phyloP scores from a whole-genome alignment of 2,329 filamentous ascomycete species.

The Paecilomyces fulvus region DNA sequence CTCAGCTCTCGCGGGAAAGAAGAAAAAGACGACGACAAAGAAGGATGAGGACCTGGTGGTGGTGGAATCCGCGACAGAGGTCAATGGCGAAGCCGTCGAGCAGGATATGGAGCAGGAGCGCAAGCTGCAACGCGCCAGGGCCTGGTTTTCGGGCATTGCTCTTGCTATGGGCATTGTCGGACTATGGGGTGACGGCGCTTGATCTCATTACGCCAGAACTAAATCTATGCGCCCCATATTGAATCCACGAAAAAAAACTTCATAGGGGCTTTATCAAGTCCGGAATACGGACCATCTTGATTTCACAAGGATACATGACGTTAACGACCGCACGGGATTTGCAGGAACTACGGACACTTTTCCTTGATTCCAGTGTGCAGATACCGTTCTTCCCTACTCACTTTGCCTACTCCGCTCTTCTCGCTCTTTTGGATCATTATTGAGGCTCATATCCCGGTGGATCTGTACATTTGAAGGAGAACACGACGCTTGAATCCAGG shows the following conservation, averaged over 20 bases:
- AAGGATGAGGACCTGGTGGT: constrained; percentile 31
- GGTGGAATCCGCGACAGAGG: constrained; percentile 29
- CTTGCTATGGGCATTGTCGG: constrained; percentile 41
- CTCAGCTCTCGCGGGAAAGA: constrained; percentile 7
- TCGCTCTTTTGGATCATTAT: neutral
- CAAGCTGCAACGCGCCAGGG: constrained; percentile 28
- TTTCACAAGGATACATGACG: neutral
- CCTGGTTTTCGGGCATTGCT: constrained; percentile 32
- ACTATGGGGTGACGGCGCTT: constrained; percentile 39
- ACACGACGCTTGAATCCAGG: neutral
- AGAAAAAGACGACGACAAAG: constrained; percentile 11
- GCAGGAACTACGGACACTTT: neutral
- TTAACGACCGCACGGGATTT: neutral
- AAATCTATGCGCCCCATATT: neutral
- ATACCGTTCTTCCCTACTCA: neutral
- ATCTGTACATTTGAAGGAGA: neutral
- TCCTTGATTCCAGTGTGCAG: neutral
- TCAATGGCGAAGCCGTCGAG: constrained; percentile 40
- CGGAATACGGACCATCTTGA: neutral
- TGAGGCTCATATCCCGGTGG: neutral
- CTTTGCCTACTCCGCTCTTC: neutral
- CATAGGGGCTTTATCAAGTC: neutral
- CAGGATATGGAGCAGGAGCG: constrained; percentile 36
- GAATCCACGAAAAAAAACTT: neutral
- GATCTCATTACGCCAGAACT: constrained; percentile 4